phyloP scores from a whole-genome alignment of 805 yeast genomes.

The Saccharomycopsis schoenii region DNA sequence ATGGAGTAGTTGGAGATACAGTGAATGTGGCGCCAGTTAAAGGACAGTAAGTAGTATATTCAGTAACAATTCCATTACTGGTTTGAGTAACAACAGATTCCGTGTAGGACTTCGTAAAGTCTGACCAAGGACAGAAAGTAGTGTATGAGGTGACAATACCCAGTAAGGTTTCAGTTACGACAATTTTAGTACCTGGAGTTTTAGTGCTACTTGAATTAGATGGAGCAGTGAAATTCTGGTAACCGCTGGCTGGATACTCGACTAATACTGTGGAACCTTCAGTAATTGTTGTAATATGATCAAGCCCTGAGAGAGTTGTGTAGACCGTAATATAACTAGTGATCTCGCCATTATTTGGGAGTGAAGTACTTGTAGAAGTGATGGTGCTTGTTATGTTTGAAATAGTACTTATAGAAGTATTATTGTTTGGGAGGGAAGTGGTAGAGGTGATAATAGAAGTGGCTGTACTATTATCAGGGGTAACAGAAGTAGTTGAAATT shows the following conservation, averaged over 20 bases:
- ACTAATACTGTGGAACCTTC: not conserved
- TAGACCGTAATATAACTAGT: not conserved
- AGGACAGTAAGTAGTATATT: conserved; percentile 7
- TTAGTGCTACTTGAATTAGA: not conserved
- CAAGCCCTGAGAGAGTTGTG: not conserved
- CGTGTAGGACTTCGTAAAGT: not conserved
- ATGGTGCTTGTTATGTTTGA: not conserved
- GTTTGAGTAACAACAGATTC: not conserved
- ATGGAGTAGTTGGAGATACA: not conserved
- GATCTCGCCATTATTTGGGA: not conserved
- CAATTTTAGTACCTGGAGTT: not conserved
- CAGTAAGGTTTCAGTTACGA: conserved; percentile 6
- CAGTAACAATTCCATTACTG: not conserved
- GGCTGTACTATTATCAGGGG: not conserved
- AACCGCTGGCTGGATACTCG: not conserved
- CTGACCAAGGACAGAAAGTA: conserved; percentile 14
- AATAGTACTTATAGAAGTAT: not conserved
- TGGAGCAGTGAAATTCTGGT: not conserved
- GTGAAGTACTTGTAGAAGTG: too few species aligned
- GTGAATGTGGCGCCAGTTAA: not conserved
- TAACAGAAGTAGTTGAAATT: not conserved
- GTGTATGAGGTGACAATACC: conserved; percentile 11
- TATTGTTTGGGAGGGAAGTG: too few species aligned
- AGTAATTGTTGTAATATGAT: not conserved
- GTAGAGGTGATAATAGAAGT: not conserved